These are phyloP conservation scores for Scenedesmus sp. DNA, from an alignment of 163 green algal species.

Conservation along the genomic window DNA sequence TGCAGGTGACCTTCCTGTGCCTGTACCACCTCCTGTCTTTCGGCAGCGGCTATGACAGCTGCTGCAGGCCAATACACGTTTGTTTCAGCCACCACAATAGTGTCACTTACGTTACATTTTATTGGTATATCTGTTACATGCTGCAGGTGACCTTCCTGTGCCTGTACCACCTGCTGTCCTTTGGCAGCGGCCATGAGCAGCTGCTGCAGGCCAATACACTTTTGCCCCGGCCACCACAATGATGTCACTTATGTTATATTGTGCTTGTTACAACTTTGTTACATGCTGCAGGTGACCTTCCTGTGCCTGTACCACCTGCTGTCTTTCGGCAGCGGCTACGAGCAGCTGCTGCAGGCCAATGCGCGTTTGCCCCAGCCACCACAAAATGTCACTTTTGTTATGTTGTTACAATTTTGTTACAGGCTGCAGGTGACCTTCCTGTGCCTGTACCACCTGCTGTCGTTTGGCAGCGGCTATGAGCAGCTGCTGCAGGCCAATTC, in stretches of 20 bases:
- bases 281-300: background rate
- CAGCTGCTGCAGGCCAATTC: no score
- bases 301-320: background rate
- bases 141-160: background rate
- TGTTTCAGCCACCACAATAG: no score
- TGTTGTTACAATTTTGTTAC: no score
- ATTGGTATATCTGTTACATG: no score
- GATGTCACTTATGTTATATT: background rate
- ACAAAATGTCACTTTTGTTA: no score
- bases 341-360: no score
- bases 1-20: slow-evolving; percentile 18
- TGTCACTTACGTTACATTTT: no score
- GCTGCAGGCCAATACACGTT: background rate
- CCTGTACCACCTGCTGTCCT: background rate
- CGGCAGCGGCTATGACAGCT: background rate
- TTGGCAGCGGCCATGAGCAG: background rate
- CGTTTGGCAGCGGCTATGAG: background rate
- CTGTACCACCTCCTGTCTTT: background rate
- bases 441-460: background rate
- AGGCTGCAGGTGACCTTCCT: background rate
- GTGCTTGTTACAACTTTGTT: background rate
- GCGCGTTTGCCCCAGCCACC: no score
- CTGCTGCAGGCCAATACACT: no score
- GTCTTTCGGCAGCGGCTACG: background rate
- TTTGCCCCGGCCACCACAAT: background rate